A percentile compares a stretch with the other conserved stretches of the same genome.
Evolutionary conservation across 257 asterid genomes (phyloP).

Genomic region (Craterostigma plantagineum): DNA sequence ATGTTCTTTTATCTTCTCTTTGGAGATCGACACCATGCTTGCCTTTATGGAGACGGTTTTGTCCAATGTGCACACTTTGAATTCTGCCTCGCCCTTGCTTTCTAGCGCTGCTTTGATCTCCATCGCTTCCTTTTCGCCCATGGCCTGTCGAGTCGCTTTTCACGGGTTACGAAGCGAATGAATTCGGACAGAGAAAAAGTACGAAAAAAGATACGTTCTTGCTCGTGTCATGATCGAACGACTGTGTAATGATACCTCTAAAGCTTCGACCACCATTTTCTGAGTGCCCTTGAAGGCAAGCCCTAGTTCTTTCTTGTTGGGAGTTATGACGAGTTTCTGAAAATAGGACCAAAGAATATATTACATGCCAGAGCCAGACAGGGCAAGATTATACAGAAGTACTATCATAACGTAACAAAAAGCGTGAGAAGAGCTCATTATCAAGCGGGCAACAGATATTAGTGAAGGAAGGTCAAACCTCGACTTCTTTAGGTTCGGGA

Average conservation of each 20-base stretch:
- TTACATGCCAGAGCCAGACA: conserved; percentile 4
- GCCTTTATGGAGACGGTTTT: conserved; percentile 49
- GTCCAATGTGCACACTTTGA: conserved; percentile 50
- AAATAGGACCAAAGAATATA: conserved; percentile 6
- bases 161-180: no score
- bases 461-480: conserved; percentile 23
- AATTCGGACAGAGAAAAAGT: background rate
- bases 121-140: conserved; percentile 72
- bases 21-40: conserved; percentile 55
- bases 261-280: conserved; percentile 58
- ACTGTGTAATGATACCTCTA: conserved; percentile 32
- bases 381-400: no score
- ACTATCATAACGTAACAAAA: no score
- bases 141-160: conserved; percentile 37
- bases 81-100: conserved; percentile 49
- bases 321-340: conserved; percentile 54
- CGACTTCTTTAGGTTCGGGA: conserved; percentile 71
- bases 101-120: conserved; percentile 52
- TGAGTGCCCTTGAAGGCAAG: conserved; percentile 64
- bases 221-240: no score
- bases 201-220: no score
- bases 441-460: background rate
- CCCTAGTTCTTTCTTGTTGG: conserved; percentile 69
- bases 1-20: conserved; percentile 61
- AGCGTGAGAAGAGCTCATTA: background rate